Conservation (phyloP, 2,329 filamentous ascomycete species). For the Phialophora expanda region DNA sequence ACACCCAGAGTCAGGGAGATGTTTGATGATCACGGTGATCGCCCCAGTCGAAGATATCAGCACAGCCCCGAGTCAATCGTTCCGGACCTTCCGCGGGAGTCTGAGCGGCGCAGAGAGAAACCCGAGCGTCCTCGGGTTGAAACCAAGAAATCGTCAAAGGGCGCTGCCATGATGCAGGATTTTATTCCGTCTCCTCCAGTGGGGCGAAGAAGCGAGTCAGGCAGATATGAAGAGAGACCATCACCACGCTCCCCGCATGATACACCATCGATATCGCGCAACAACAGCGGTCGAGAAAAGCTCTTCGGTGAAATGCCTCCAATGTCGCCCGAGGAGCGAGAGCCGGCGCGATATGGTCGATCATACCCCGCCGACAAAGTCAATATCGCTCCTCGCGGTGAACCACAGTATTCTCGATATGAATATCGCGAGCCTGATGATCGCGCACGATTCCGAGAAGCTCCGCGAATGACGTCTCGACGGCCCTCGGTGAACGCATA, state of each 20-base stretch:
- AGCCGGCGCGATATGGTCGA: slow-evolving; percentile 26
- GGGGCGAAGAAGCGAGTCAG: slow-evolving; percentile 31
- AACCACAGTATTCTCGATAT: slow-evolving; percentile 29
- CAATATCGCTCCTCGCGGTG: slow-evolving; percentile 27
- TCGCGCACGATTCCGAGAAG: slow-evolving; percentile 26
- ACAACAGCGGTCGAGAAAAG: slow-evolving; percentile 35
- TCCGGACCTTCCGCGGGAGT: slow-evolving; percentile 26
- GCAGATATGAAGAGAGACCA: slow-evolving; percentile 27
- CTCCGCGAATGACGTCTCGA: slow-evolving; percentile 25
- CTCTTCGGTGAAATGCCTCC: slow-evolving; percentile 29
- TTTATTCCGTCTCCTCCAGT: slow-evolving; percentile 18
- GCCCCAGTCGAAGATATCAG: slow-evolving; percentile 23
- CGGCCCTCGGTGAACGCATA: slow-evolving; percentile 33
- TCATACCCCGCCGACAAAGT: slow-evolving; percentile 31
- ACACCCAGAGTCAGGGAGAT: slow-evolving; percentile 27
- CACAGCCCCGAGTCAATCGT: slow-evolving; percentile 32
- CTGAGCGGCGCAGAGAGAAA: slow-evolving; percentile 31
- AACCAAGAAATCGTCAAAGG: slow-evolving; percentile 31
- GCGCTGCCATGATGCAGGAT: slow-evolving; percentile 28
- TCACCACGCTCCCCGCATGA: slow-evolving; percentile 34
- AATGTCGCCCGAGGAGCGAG: slow-evolving; percentile 32
- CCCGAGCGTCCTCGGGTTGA: slow-evolving; percentile 33
- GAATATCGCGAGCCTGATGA: slow-evolving; percentile 29
- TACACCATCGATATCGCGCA: slow-evolving; percentile 29
- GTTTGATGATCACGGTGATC: slow-evolving; percentile 24